Evolutionary conservation across 78 protist species (phyloP).

Genomic region (Acrasis kona): DNA sequence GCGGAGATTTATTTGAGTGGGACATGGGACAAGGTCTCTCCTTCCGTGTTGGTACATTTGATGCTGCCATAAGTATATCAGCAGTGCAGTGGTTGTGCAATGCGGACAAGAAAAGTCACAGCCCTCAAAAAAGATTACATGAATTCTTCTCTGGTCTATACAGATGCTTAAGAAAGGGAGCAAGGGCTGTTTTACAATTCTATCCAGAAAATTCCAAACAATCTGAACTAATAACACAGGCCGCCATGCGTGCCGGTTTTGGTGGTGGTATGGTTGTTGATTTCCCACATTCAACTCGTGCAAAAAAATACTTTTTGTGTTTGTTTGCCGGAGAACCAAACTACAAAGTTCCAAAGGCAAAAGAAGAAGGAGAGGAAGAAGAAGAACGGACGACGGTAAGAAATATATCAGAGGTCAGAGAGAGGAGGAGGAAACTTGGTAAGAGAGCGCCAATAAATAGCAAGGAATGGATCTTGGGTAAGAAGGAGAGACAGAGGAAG

Average conservation of each 20-base stretch:
- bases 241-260: conserved; percentile 84
- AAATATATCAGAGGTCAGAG: neutral
- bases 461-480: conserved; percentile 16
- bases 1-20: conserved; percentile 43
- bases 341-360: neutral
- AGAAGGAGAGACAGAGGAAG: conserved; percentile 41
- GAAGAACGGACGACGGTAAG: neutral
- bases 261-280: conserved; percentile 92
- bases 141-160: conserved; percentile 80
- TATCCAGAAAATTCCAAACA: conserved; percentile 87
- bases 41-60: conserved; percentile 79
- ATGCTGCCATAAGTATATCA: conserved; percentile 55
- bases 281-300: conserved; percentile 84
- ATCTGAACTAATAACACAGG: conserved; percentile 51
- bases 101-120: conserved; percentile 64
- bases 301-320: conserved; percentile 64
- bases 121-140: conserved; percentile 60
- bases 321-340: neutral
- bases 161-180: neutral
- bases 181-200: conserved; percentile 69
- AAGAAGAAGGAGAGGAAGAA: neutral
- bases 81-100: conserved; percentile 95
- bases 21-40: conserved; percentile 88
- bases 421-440: neutral
- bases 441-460: neutral